Evolutionary conservation across 2,329 filamentous ascomycete genomes (phyloP).

Genomic region (Ceratocystis destructans): DNA sequence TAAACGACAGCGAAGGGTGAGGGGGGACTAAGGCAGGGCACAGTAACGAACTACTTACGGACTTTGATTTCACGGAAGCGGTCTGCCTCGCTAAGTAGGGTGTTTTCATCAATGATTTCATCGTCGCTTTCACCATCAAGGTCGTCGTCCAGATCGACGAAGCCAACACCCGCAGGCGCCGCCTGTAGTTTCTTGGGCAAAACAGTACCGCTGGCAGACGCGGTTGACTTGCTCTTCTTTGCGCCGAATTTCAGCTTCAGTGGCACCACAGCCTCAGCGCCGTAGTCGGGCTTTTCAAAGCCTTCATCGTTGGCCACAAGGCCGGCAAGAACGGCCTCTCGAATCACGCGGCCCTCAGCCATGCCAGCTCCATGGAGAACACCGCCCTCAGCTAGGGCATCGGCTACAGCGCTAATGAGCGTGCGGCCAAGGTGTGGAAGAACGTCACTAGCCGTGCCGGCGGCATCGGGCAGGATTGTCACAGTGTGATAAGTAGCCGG

Average conservation of each 20-base stretch:
- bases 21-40: neutral
- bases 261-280: constrained; percentile 42
- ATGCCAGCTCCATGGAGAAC: constrained; percentile 51
- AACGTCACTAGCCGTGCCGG: constrained; percentile 50
- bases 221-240: constrained; percentile 30
- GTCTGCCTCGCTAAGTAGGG: constrained; percentile 73
- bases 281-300: constrained; percentile 57
- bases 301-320: constrained; percentile 49
- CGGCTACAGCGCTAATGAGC: constrained; percentile 55
- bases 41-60: constrained; percentile 44
- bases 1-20: neutral
- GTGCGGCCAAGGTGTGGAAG: constrained; percentile 50
- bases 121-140: constrained; percentile 53
- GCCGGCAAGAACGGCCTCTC: constrained; percentile 76
- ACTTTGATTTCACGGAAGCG: constrained; percentile 61
- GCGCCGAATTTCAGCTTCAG: constrained; percentile 29
- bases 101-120: constrained; percentile 83
- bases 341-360: constrained; percentile 38
- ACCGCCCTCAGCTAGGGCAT: constrained; percentile 55
- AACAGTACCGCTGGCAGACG: constrained; percentile 25
- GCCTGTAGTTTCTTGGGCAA: constrained; percentile 22
- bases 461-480: constrained; percentile 67
- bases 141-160: constrained; percentile 48
- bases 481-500: constrained; percentile 67
- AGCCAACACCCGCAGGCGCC: constrained; percentile 47